A percentile compares a stretch with the other conserved stretches of the same genome.
Conservation (phyloP, 768 basidiomycete species). For the Suillus hirtellus region DNA sequence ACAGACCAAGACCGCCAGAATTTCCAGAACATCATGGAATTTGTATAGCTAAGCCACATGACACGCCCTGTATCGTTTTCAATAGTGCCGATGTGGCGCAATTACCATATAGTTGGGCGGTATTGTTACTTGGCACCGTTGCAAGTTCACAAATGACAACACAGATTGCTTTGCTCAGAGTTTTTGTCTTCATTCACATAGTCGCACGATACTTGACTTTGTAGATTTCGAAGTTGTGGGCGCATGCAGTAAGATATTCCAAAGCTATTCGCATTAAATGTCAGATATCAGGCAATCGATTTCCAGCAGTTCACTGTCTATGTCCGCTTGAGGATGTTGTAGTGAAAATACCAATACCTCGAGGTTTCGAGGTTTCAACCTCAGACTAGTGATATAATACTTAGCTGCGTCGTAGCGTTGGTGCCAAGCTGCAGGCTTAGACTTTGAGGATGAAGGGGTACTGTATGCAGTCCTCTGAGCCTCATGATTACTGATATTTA, state of each 20-base stretch:
- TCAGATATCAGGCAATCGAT: no score
- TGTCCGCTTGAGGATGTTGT: conserved; percentile 9
- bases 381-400: conserved; percentile 18
- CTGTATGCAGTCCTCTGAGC: conserved; percentile 32
- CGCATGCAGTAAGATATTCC: neutral
- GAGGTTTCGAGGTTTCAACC: conserved; percentile 5
- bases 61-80: no score
- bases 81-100: no score
- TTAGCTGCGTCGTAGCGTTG: no score
- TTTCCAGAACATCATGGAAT: no score
- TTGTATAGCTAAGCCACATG: no score
- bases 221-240: neutral
- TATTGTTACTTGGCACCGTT: no score
- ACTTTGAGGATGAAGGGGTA: conserved; percentile 9
- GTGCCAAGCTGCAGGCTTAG: neutral
- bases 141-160: no score
- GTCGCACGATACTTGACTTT: no score
- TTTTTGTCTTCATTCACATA: neutral
- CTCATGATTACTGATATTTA: conserved; percentile 26
- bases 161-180: no score
- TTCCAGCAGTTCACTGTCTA: neutral
- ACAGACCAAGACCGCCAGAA: no score
- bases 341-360: conserved; percentile 24
- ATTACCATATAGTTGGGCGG: no score
- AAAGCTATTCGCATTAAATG: neutral